Percentiles rank a stretch among this genome's conserved stretches.
These are phyloP conservation scores for Hemileccinum impolitum DNA, from an alignment of 768 basidiomycete species.

Conservation along the genomic window DNA sequence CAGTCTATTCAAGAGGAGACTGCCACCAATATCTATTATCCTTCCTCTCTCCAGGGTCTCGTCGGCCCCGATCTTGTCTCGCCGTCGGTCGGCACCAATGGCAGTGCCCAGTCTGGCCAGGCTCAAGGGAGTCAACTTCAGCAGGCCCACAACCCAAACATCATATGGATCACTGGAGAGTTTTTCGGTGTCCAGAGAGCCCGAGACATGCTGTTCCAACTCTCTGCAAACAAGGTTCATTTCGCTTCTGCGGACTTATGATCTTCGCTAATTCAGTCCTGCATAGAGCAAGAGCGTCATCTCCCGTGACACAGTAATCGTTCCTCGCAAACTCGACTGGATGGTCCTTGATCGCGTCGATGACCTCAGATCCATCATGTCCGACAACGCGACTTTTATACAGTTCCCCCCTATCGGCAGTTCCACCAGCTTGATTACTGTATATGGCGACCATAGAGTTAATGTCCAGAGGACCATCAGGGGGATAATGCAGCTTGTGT, in stretches of 20 bases:
- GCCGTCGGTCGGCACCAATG: constrained; percentile 35
- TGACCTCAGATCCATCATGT: constrained; percentile 89
- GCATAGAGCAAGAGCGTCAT: constrained; percentile 81
- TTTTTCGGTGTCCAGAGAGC: constrained; percentile 96
- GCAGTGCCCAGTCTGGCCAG: constrained; percentile 32
- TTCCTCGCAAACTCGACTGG: constrained; percentile 98
- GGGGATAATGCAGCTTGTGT: constrained; percentile 90
- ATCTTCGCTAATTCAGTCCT: background rate
- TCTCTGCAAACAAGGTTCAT: constrained; percentile 78
- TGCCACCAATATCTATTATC: constrained; percentile 94
- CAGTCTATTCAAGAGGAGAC: constrained; percentile 97
- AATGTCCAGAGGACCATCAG: constrained; percentile 93
- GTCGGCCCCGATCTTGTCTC: constrained; percentile 60
- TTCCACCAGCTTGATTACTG: constrained; percentile 88
- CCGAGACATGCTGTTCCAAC: constrained; percentile 89
- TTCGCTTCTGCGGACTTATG: background rate
- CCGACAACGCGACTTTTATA: constrained; percentile 94
- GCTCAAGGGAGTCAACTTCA: constrained; percentile 20
- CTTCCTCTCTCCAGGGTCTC: constrained; percentile 84
- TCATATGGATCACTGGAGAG: constrained; percentile 96
- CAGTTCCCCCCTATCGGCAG: constrained; percentile 91
- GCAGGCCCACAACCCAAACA: constrained; percentile 57
- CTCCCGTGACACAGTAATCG: constrained; percentile 88
- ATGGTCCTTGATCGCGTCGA: constrained; percentile 96
- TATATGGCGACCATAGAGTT: constrained; percentile 91